Base-by-base conservation (phyloP, 192 early-diverging fungal genomes). In the Glomus cerebriforme region DNA sequence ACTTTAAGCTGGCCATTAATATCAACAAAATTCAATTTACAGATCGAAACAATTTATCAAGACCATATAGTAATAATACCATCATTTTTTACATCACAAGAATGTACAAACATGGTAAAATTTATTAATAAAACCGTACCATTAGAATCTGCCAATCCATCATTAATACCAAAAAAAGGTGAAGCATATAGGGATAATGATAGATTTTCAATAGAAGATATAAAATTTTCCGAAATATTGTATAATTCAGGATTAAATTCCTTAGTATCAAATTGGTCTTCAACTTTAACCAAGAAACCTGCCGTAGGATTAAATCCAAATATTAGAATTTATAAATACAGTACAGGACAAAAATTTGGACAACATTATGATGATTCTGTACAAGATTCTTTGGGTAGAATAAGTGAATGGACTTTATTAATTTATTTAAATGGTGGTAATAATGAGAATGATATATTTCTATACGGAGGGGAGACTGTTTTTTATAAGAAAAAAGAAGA, bases 101-200 rank as follows among this genome's bases (percentile, higher is more conserved):
- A 86, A 75, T 86, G 85, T 54, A 67, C 78, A 45, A 19, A 65
- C 6, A 35, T 84, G 5, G 83, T 86, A 58, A 24, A 68, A 31
- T 81, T 82, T 74, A 79, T 86, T 27, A 81, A 86, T 29, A 69
- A n/a, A 0, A 72, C 82, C 68, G 71, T 86, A 26, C 77, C 79
- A 2, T 49, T 80, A 5, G 63, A 81, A 62, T 29, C 54, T 4
- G 79, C 76, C 5, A 66, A 39, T 17, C 65, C 77, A 0, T 27
- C 75, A 17, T 65, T 59, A 2, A 81, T 68, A 6, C 83, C 83
- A 7, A 84, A 85, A 63, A 77, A 62, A n/a, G 85, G 83, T 0
- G 80, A 86, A 54, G 85, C 85, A 19, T 81, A 80, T 37, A 82
- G 85, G 26, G 81, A 78, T 63, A 86, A 86, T 73, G 83, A 86